A percentile compares a stretch with the other conserved stretches of the same genome.
Evolutionary conservation across 75 land plant species (phyloP).

Genomic region (Ceratopteris richardii): DNA sequence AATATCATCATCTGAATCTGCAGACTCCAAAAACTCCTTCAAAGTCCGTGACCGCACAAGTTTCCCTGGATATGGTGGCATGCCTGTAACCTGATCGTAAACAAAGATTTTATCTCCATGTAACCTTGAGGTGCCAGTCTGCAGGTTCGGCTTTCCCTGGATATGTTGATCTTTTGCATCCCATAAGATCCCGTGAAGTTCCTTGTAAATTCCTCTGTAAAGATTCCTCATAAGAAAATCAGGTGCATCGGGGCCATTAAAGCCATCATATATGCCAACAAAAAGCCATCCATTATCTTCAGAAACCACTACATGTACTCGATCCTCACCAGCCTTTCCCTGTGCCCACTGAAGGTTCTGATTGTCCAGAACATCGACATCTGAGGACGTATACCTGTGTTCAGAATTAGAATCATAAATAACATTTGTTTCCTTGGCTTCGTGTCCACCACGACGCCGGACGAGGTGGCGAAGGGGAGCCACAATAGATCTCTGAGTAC

Average conservation of each 20-base stretch:
- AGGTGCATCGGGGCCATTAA: slow-evolving; percentile 70
- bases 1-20: too few relatives aligned
- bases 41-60: too few relatives aligned
- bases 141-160: too few relatives aligned
- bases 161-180: slow-evolving; percentile 30
- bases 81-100: too few relatives aligned
- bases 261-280: slow-evolving; percentile 75
- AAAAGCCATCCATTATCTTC: slow-evolving; percentile 79
- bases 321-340: slow-evolving; percentile 76
- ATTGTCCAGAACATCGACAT: slow-evolving; percentile 26
- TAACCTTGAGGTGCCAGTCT: too few relatives aligned
- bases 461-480: slow-evolving; percentile 21
- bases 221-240: slow-evolving; percentile 70
- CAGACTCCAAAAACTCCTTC: too few relatives aligned
- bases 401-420: slow-evolving; percentile 9
- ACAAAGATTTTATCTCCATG: too few relatives aligned
- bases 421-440: neutral
- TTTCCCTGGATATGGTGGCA: too few relatives aligned
- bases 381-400: slow-evolving; percentile 30
- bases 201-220: slow-evolving; percentile 53
- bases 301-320: slow-evolving; percentile 72
- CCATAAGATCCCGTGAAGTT: slow-evolving; percentile 60
- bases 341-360: slow-evolving; percentile 72
- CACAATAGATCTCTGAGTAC: slow-evolving; percentile 31
- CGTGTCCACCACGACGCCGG: slow-evolving; percentile 13